A percentile compares a stretch with the other conserved stretches of the same genome.
phyloP scores from a whole-genome alignment of 139 green algal species.

The Desmodesmus armatus region DNA sequence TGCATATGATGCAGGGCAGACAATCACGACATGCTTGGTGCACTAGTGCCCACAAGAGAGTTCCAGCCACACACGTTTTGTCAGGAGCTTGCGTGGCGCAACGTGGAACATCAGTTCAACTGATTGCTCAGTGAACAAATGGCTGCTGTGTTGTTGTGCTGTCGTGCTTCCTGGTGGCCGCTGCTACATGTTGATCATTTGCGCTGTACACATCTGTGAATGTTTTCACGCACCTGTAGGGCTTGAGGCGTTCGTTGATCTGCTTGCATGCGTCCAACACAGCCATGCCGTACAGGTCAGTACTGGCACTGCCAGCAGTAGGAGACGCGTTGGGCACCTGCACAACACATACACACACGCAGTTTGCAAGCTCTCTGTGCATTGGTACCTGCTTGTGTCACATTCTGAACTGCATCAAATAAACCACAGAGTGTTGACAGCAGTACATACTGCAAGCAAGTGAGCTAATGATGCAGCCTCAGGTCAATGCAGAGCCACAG shows the following conservation, averaged over 20 bases:
- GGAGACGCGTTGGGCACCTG: slow-evolving; percentile 94
- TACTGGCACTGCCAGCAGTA: slow-evolving; percentile 91
- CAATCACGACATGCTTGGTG: too few relatives aligned
- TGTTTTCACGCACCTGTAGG: slow-evolving; percentile 46
- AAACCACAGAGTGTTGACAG: too few relatives aligned
- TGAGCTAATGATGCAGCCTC: background rate
- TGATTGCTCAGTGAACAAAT: too few relatives aligned
- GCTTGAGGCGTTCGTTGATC: slow-evolving; percentile 83
- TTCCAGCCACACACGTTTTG: too few relatives aligned
- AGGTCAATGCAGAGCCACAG: background rate
- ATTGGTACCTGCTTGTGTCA: too few relatives aligned
- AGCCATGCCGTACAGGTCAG: slow-evolving; percentile 94
- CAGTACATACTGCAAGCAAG: background rate
- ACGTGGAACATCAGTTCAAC: too few relatives aligned
- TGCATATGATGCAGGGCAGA: too few relatives aligned
- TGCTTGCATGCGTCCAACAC: slow-evolving; percentile 93
- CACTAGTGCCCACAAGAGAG: too few relatives aligned
- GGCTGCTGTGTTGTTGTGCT: too few relatives aligned
- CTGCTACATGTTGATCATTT: background rate
- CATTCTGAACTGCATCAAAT: too few relatives aligned
- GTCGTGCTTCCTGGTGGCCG: too few relatives aligned
- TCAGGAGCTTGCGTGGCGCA: too few relatives aligned
- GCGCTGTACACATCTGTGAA: background rate
- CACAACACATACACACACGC: background rate
- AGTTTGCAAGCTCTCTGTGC: background rate